Conservation (phyloP, 805 yeast genomes). For the Kluyveromyces nonfermentans region DNA sequence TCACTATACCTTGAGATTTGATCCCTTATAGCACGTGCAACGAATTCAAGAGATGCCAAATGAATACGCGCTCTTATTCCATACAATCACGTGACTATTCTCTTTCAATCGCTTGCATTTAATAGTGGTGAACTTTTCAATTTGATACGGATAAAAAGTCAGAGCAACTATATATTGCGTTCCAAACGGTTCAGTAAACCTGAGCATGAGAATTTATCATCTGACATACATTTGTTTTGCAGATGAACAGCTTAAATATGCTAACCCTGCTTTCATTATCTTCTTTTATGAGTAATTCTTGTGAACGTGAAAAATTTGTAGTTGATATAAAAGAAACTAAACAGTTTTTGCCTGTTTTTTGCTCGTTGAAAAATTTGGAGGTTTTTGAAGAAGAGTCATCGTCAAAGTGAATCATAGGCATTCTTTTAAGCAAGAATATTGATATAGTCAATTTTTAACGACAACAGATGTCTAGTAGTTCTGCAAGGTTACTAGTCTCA, state of each 20-base stretch:
- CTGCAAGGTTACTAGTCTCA: conserved; percentile 21
- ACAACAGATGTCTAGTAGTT: conserved; percentile 14
- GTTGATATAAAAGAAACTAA: neutral
- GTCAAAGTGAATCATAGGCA: conserved; percentile 6
- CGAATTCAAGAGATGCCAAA: neutral
- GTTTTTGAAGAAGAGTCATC: neutral
- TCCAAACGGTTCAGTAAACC: too few species aligned
- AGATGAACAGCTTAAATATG: neutral
- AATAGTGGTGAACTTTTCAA: neutral
- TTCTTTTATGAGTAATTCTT: neutral
- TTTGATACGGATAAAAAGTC: too few species aligned
- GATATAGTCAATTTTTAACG: conserved; percentile 2
- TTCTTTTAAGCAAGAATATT: neutral
- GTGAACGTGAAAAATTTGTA: neutral
- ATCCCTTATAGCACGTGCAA: too few species aligned
- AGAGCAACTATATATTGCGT: too few species aligned
- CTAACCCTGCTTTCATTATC: neutral
- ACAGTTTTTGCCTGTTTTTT: conserved; percentile 1
- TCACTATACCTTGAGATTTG: too few species aligned
- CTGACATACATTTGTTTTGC: neutral
- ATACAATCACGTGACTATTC: neutral
- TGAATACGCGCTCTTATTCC: neutral
- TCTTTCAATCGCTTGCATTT: neutral
- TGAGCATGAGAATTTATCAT: too few species aligned
- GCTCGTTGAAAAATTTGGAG: neutral